Evolutionary conservation across 2,329 filamentous ascomycete genomes (phyloP), one percentile per base, ranked within the genome.

Genomic region (Venturia asperata): DNA sequence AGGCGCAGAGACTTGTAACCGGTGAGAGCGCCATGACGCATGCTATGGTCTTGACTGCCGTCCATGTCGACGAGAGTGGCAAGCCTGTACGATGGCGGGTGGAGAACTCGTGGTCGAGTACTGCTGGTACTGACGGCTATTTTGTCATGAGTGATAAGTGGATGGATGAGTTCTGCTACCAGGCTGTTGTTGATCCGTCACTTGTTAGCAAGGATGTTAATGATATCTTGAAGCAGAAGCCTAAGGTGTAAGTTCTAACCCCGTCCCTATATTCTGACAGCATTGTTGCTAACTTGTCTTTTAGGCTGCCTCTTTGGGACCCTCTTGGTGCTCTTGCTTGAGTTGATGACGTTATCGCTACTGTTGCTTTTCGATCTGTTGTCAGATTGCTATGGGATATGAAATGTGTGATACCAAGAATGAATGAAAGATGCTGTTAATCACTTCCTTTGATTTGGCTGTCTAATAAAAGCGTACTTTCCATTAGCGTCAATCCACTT

Each of bases 11-110:
- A 3, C 78, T 96, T 58, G 80, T 83, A 70, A 87, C 87, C 0
- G 86, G 89, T 13, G 91, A 95, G 77, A 88, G 84, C 64, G 82
- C 85, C 62, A 95, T 96, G 91, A 96, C 91, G 0, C 92, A 96
- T 71, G 92, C 92, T 5, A 96, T 96, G 92, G 90, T 95, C 0
- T 77, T 96, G 67, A 96, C 91, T 2, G 92, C 85, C 0, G 92
- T 96, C 58, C 91, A 96, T 72, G 74, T 95, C 2, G 87, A 89
- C 67, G 79, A 82, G 37, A 77, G 84, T 66, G 86, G 85, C 1
- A 83, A 85, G 75, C 81, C 85, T 1, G 83, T 91, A 1, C 80
- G 91, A 56, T 96, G 92, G 92, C 81, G 91, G 64, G 90, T 96
- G 7, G 88, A 96, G 81, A 96, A 96, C 74, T 89, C 85, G 65